Evolutionary conservation across 192 early-diverging fungal species (phyloP), one percentile per base, ranked within the genome.

Genomic region (Gamsiella multidivaricata): DNA sequence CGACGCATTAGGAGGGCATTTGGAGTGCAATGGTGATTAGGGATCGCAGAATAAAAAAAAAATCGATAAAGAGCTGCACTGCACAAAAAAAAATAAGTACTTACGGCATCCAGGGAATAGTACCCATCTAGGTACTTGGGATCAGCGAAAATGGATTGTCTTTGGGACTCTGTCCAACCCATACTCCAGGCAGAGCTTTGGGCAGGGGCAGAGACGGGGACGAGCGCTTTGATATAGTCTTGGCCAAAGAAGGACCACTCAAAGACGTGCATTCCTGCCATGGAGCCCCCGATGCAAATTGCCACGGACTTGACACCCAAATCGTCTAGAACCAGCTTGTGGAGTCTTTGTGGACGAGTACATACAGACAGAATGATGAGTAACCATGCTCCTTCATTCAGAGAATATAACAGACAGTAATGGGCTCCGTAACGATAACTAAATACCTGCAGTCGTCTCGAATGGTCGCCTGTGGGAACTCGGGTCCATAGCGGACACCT

Each of bases 131-230:
- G 37, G 70, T 92, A 96, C 34, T 88, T 86, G 20, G 92, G 90
- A 80, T 96, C 95, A 65, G 90, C 91, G 79, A 93, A 98, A 53
- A 99, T 99, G 12, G 94, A 91, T 81, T 98, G 97, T 56, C 97
- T 80, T 85, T 99, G 97, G 9, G 93, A 91, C 79, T 99, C 97
- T 39, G 94, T 92, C 97, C 97, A 99, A 45, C 91, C 92, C 56
- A 99, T 98, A 34, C 96, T 89, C 97, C 97, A 99, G 2, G 97
- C 97, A 32, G 96, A 97, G 82, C 95, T 94, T 54, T 93, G 87
- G 22, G 92, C 94, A 14, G 92, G 94, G 11, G 95, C 95, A 37
- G 96, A 94, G 79, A 99, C 94, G 0, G 95, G 94, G 29, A 97
- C 91, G 49, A 99, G 84, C 47, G 88, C 85, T 18, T 89, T 88